Evolutionary conservation across 306 rosid genomes (phyloP).

Genomic region (Acacia crassicarpa): DNA sequence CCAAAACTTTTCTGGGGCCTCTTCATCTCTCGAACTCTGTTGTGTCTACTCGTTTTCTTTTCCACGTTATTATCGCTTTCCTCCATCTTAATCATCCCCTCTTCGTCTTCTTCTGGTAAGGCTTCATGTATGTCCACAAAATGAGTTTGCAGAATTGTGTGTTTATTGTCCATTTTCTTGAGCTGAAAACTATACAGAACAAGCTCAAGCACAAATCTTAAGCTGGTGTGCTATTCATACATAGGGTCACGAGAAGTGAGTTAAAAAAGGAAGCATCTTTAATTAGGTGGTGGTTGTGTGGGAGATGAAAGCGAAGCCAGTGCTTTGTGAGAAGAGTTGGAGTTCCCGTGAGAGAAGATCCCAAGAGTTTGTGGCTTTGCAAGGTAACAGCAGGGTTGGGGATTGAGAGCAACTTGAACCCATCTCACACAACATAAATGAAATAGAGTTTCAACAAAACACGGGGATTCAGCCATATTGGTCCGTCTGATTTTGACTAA

Average conservation of each 20-base stretch:
- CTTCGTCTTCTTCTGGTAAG: slow-evolving; percentile 53
- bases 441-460: background rate
- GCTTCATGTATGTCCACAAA: slow-evolving; percentile 64
- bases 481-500: background rate
- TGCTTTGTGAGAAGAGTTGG: slow-evolving; percentile 20
- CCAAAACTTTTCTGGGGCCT: slow-evolving; percentile 44
- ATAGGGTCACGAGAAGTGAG: slow-evolving; percentile 8
- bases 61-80: slow-evolving; percentile 17
- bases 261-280: background rate
- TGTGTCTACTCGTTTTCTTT: slow-evolving; percentile 36
- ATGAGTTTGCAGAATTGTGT: slow-evolving; percentile 36
- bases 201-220: background rate
- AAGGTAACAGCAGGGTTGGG: background rate
- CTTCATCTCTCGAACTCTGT: slow-evolving; percentile 39
- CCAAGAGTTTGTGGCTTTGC: slow-evolving; percentile 1
- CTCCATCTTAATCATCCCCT: slow-evolving; percentile 6
- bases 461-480: background rate
- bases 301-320: background rate
- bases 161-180: slow-evolving; percentile 26
- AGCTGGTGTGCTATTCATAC: background rate
- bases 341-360: slow-evolving; percentile 18
- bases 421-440: background rate
- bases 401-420: background rate
- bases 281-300: background rate
- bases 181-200: background rate